Base-by-base conservation (phyloP, 257 asterid genomes). In the Solanum paucissectum region DNA sequence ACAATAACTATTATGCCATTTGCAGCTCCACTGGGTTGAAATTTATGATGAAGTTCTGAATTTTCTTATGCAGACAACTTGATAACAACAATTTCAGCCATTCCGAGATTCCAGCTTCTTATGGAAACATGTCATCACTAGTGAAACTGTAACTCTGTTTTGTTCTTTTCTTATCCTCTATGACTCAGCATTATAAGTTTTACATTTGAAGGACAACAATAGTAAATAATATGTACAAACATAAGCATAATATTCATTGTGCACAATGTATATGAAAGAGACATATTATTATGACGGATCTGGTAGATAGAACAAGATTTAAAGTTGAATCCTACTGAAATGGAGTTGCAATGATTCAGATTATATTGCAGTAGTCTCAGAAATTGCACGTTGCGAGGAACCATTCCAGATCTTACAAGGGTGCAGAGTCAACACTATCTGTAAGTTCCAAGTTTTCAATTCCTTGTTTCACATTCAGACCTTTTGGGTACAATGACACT, bases 31-130 rank as follows among this genome's bases (percentile, higher is more conserved):
- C 75, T 84, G 44, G 34, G 34, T n/a, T 62, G 52, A 42, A 33
- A 42, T 66, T 37, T 60, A 77, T 77, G 83, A 40, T 75, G 18
- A 49, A 42, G 16, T 75, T 46, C 29, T 68, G 87, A 44, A 34
- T 88, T 81, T 87, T 68, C 58, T 20, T 52, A 40, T 52, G 38
- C 77, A 92, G 94, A 40, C 94, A 92, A 74, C 89, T 91, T 83
- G 93, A 91, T 82, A 92, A 92, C 92, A 92, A 92, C 88, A 84
- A 91, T 87, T 92, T 92, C 89, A 90, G 87, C 74, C 89, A 73
- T 42, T 20, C 91, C 23, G 87, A 90, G 49, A 90, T 92, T 88
- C 94, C 94, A 73, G 88, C 89, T 87, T 88, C 94, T 5, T 92
- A 89, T 60, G 92, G 91, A 52, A 91, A 42, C 5, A 42, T 42